Conservation (phyloP, 345 rosid species). For the Citrus unshiu region DNA sequence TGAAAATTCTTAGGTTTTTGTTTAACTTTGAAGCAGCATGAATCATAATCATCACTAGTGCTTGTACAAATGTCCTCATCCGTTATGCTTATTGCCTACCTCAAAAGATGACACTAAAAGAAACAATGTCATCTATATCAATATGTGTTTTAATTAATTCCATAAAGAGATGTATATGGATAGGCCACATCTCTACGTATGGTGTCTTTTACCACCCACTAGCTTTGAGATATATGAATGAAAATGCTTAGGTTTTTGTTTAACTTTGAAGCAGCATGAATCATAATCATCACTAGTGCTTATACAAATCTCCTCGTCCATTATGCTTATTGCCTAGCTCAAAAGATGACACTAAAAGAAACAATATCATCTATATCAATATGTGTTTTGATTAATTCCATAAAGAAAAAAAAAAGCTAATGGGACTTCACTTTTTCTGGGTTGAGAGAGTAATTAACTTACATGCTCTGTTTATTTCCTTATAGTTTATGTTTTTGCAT, state of each 20-base stretch:
- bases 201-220: not conserved
- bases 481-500: not conserved
- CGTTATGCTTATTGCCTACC: no score
- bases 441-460: not conserved
- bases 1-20: not conserved
- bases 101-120: no score
- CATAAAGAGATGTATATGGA: not conserved
- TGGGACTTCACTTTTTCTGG: not conserved
- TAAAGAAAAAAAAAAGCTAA: not conserved
- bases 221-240: not conserved
- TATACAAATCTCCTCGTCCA: not conserved
- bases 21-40: not conserved
- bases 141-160: not conserved
- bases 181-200: no score
- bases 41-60: not conserved
- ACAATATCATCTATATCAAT: not conserved
- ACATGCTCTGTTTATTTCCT: not conserved
- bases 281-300: not conserved
- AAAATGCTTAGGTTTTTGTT: not conserved
- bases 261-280: not conserved
- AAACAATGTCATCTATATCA: not conserved
- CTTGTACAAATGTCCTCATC: not conserved
- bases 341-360: no score
- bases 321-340: no score
- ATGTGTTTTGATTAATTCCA: not conserved